Evolutionary conservation across 495 filamentous ascomycete genomes (phyloP), one percentile per base, ranked within the genome.

Genomic region (Hyaloscypha bicolor): DNA sequence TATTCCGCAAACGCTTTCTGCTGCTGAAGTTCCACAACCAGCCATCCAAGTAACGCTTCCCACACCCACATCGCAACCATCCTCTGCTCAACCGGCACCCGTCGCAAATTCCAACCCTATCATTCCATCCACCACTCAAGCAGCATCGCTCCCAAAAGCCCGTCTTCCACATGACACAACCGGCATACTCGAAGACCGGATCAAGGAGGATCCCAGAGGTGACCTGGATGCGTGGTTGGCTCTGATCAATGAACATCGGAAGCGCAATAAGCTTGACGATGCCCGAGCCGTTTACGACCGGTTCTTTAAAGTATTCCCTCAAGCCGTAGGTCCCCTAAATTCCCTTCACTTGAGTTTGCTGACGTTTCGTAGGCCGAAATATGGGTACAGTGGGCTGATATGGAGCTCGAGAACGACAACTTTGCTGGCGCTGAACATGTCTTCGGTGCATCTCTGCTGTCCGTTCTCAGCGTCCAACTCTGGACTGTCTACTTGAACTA

Each of bases 401-500:
- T 97, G 91, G 95, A 99, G 75, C 82, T 94, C 19, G 88, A 91
- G 62, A 82, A 91, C 63, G 90, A 95, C 69, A 90, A 96, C 67
- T 86, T 93, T 59, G 79, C 79, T 65, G 86, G 85, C 48, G 85
- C 93, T 33, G 96, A 98, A 77, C 82, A 86, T 55, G 90, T 98
- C 32, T 96, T 99, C 76, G 85, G 81, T 65, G 86, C 84, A 62
- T 91, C 87, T 53, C 85, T 99, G 53, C 77, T 91, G 66, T 79
- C 82, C 25, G 87, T 92, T 16, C 91, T 90, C 21, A 90, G 93
- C 76, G 87, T 97, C 35, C 84, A 89, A 60, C 86, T 99, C 9
- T 99, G 94, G 94, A 91, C 88, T 21, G 85, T 90, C n/a, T 99
- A 99, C 75, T 83, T 99, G 42, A 91, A 96, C 76, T 97, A 98